Percentiles rank a stretch among this genome's conserved stretches.
Conservation (phyloP, 1,284 basidiomycete genomes). For the Farysia itapuensis region DNA sequence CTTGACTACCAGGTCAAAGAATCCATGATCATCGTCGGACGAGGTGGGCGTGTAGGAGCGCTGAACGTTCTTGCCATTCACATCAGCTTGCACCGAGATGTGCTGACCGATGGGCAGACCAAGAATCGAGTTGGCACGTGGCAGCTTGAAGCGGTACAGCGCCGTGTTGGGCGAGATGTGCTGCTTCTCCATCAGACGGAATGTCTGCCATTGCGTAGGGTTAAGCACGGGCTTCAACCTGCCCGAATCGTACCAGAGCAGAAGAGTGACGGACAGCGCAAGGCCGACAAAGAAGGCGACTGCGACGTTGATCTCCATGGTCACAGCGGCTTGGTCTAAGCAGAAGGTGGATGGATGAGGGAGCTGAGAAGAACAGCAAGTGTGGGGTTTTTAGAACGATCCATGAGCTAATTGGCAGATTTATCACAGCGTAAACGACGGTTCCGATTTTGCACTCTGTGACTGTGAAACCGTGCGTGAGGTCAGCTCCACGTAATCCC, state of each 20-base stretch:
- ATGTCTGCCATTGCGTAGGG: conserved; percentile 76
- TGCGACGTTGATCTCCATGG: conserved; percentile 53
- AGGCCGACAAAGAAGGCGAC: conserved; percentile 51
- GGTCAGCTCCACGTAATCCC: no score
- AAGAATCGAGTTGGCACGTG: conserved; percentile 72
- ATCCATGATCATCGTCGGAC: conserved; percentile 84
- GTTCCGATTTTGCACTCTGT: no score
- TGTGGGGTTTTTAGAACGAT: conserved; percentile 18
- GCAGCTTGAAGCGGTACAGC: conserved; percentile 86
- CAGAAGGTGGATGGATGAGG: conserved; percentile 41
- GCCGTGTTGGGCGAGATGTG: conserved; percentile 92
- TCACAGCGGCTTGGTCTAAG: conserved; percentile 43
- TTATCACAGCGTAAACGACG: no score
- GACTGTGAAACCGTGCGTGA: no score
- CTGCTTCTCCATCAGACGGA: conserved; percentile 78
- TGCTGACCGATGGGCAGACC: conserved; percentile 96
- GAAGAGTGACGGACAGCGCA: conserved; percentile 28
- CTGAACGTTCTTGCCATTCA: conserved; percentile 84
- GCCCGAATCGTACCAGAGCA: conserved; percentile 44
- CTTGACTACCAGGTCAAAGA: conserved; percentile 97
- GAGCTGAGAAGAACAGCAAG: conserved; percentile 24
- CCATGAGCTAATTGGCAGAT: conserved; percentile 21
- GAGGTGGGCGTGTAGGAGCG: conserved; percentile 94
- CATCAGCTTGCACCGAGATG: conserved; percentile 85
- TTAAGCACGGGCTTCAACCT: conserved; percentile 68